Evolutionary conservation across 441 rosid genomes (phyloP).

Genomic region (Capsella rubella): DNA sequence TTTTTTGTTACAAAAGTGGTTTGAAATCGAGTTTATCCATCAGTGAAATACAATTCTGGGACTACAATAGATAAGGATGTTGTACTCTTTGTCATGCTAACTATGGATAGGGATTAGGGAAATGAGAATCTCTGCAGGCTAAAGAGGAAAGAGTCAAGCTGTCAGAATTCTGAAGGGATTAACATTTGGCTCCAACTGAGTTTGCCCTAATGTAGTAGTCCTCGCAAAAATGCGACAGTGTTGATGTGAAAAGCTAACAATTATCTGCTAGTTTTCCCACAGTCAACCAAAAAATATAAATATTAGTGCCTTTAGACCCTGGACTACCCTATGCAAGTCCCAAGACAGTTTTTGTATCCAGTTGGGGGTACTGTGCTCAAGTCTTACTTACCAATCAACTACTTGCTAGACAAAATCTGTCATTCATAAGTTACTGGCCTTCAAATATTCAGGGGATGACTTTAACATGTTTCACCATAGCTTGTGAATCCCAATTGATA

Average conservation of each 20-base stretch:
- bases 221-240: neutral
- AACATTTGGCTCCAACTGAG: neutral
- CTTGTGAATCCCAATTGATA: conserved; percentile 80
- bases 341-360: neutral
- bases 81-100: conserved; percentile 6
- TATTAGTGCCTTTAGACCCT: neutral
- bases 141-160: neutral
- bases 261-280: conserved; percentile 3
- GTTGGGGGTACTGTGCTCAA: neutral
- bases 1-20: neutral
- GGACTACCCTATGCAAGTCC: conserved; percentile 11
- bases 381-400: conserved; percentile 10
- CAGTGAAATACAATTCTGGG: neutral
- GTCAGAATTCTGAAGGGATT: neutral
- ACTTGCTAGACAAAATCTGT: neutral
- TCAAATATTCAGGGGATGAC: conserved; percentile 10
- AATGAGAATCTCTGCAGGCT: neutral
- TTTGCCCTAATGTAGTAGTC: neutral
- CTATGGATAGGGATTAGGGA: neutral
- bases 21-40: neutral
- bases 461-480: conserved; percentile 41
- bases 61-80: neutral
- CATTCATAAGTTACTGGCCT: neutral
- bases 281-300: neutral
- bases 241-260: neutral